Base-by-base conservation (phyloP, 2,329 filamentous ascomycete genomes). In the Ceratocystis cubensis region DNA sequence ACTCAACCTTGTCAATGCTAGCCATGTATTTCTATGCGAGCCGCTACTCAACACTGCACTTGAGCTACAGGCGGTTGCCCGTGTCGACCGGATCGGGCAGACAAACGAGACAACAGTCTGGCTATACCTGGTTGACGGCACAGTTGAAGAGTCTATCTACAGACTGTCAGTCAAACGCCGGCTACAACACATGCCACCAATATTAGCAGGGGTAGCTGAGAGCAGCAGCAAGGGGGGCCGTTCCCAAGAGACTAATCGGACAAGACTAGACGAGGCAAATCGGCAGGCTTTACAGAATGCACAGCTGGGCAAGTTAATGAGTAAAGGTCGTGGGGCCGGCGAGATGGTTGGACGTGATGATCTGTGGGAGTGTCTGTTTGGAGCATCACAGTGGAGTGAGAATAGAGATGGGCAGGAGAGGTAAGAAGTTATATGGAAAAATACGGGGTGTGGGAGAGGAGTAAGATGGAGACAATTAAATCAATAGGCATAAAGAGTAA, bases 11-110 rank as follows among this genome's bases (percentile, higher is more conserved):
- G 88, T 96, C 70, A 93, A 95, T 71, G 94, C 93, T 3, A 96
- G 86, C 61, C 91, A 97, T 73, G 91, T 97, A 1, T 95, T 97
- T 73, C 82, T 99, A 3, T 96, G 91, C 74, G 94, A 99, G 73
- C 94, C 94, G 1, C 79, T 97, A 2, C 85, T 97, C 71, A 96
- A 97, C 73, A 93, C 93, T 0, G 91, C 92, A 0, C 84, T 99
- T 17, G 94, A 97, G 75, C 81, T 97, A 8, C 94, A 99, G 75
- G 93, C 92, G 15, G 96, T 97, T 72, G 92, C 93, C 0, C 88
- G 94, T 66, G 92, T 99, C 1, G 91, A 99, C 73, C 85, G 94
- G 45, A 99, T 99, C 69, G 94, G 94, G 0, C 94, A 97, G 75
- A 81, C 87, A 69, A 85, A 89, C 64, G 82, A 89, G 70, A 99